Evolutionary conservation across 331 rosid genomes (phyloP), one percentile per base, ranked within the genome.

Genomic region (Spiraea crenata): DNA sequence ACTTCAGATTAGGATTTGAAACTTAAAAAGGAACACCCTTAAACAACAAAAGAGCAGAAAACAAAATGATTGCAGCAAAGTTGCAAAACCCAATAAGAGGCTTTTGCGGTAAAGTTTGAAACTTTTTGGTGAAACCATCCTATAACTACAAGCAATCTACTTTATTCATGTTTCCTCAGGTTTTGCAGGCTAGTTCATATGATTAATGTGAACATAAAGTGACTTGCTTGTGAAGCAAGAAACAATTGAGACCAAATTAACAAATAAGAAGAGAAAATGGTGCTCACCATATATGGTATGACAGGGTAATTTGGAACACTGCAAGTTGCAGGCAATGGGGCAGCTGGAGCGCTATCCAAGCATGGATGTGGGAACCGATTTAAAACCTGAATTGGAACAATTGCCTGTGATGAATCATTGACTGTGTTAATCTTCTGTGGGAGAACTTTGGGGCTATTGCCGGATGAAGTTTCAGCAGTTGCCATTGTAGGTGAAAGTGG

Each of bases 361-460:
- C 84, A 61, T 3, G 79, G 81, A 64, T 76, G 76, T 11, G 86
- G 82, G 63, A 82, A 82, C 56, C 74, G 78, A 40, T 75, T 76
- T 34, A 72, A 46, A 51, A 81, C 34, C 61, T 76, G 81, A 19
- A 60, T 12, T 14, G 68, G 57, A 11, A 42, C 38, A 65, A 40
- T 69, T 20, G 49, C 19, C 62, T 65, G 57, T 57, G 15, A 25
- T 47, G 68, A 62, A 38, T 35, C 71, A 0, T 65, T 80, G 0
- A 11, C 31, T 9, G 39, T 20, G 20, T 40, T 16, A 5, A 44
- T 73, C 35, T 41, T 77, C 48, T 16, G 49, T 5, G 34, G n/a
- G 47, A 59, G 42, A 52, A 39, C 55, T 69, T 58, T 71, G 40
- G 75, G 65, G 63, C 45, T 66, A 34, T 62, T 40, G 25, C 44